A percentile compares a stretch with the other conserved stretches of the same genome.
These are phyloP conservation scores for Crithidia mellificae DNA, from an alignment of 208 protist species.

Conservation along the genomic window DNA sequence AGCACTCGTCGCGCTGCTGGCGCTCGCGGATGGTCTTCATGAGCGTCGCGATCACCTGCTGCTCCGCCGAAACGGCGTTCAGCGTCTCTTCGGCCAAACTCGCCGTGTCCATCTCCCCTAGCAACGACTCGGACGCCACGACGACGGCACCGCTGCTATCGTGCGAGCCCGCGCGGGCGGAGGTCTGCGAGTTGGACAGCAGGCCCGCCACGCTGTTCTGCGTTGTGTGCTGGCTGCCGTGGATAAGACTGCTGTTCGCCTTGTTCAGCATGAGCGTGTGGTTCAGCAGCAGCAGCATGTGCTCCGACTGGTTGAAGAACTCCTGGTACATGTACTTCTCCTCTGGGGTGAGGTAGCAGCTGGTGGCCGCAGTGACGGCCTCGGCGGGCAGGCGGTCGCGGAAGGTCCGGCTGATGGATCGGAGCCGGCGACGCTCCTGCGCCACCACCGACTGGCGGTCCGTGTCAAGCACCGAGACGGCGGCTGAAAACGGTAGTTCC, in stretches of 20 bases:
- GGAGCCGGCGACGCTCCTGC: slow-evolving; percentile 70
- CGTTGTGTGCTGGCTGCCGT: slow-evolving; percentile 1
- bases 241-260: slow-evolving; percentile 15
- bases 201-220: background rate
- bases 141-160: slow-evolving; percentile 13
- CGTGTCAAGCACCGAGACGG: slow-evolving; percentile 62
- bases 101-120: slow-evolving; percentile 33
- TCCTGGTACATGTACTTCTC: slow-evolving; percentile 90
- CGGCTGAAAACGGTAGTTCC: slow-evolving; percentile 55
- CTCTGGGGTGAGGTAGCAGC: slow-evolving; percentile 69
- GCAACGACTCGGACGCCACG: slow-evolving; percentile 7
- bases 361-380: slow-evolving; percentile 63
- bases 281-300: slow-evolving; percentile 65
- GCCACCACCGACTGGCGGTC: slow-evolving; percentile 70
- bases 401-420: slow-evolving; percentile 71
- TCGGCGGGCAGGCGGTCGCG: slow-evolving; percentile 51
- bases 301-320: slow-evolving; percentile 85
- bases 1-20: slow-evolving; percentile 39
- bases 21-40: slow-evolving; percentile 63
- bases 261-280: slow-evolving; percentile 54
- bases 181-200: slow-evolving; percentile 17
- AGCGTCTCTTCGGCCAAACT: slow-evolving; percentile 40
- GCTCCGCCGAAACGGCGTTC: slow-evolving; percentile 52
- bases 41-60: slow-evolving; percentile 61
- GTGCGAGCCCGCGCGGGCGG: background rate